These are phyloP conservation scores for Lablab purpureus DNA, from an alignment of 306 rosid species.

Conservation along the genomic window DNA sequence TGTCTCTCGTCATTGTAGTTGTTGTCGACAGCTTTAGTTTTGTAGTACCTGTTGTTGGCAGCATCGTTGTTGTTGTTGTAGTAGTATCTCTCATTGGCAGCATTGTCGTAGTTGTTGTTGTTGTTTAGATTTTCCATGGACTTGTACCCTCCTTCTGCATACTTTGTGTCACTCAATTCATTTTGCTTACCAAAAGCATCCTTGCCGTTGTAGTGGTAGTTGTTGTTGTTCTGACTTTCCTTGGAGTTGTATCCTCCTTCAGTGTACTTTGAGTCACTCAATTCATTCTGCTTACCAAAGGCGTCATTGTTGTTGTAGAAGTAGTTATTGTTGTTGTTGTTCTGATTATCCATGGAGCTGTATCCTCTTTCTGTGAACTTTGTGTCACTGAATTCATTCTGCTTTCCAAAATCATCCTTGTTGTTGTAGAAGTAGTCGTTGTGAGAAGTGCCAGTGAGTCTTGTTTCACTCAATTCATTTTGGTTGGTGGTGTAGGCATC, in stretches of 20 bases:
- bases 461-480: conserved; percentile 35
- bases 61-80: conserved; percentile 12
- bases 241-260: conserved; percentile 51
- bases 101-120: conserved; percentile 47
- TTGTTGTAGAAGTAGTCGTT: conserved; percentile 36
- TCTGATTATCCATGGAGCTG: conserved; percentile 52
- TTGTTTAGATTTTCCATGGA: conserved; percentile 50
- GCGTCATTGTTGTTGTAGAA: conserved; percentile 38
- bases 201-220: conserved; percentile 45
- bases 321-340: conserved; percentile 34
- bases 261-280: conserved; percentile 42
- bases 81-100: conserved; percentile 26
- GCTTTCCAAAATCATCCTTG: conserved; percentile 45
- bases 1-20: conserved; percentile 56
- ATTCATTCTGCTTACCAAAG: conserved; percentile 38
- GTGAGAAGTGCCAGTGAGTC: conserved; percentile 21
- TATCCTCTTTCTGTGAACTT: conserved; percentile 52
- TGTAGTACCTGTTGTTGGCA: conserved; percentile 29
- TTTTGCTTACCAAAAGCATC: conserved; percentile 44
- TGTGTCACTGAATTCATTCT: conserved; percentile 39
- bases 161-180: conserved; percentile 44
- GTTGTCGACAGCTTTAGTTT: conserved; percentile 31
- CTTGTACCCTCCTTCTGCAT: conserved; percentile 52
- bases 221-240: conserved; percentile 49
- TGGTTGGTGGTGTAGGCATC: conserved; percentile 40